Conservation (phyloP, 2,329 filamentous ascomycete genomes). For the Curvularia lunata region DNA sequence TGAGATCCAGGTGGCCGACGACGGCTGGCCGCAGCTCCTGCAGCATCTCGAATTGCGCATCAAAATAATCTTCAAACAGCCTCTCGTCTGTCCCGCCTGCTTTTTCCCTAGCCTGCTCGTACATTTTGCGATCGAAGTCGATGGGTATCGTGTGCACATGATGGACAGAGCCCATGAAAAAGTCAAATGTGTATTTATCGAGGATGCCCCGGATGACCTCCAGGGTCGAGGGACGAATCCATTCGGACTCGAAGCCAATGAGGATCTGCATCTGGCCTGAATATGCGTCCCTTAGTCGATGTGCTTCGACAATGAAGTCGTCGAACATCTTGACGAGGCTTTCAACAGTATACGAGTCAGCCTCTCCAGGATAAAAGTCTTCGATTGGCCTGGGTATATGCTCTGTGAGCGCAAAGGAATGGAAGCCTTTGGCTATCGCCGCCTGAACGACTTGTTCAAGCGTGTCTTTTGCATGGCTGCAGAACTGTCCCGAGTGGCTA, state of each 20-base stretch:
- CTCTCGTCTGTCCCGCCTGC: constrained; percentile 64
- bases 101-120: constrained; percentile 64
- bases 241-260: constrained; percentile 92
- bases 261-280: constrained; percentile 74
- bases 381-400: constrained; percentile 84
- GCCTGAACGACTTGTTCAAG: constrained; percentile 83
- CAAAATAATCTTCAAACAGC: constrained; percentile 87
- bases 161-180: constrained; percentile 92
- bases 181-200: constrained; percentile 72
- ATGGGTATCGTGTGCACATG: constrained; percentile 88
- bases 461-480: constrained; percentile 79
- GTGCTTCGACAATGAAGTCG: constrained; percentile 77
- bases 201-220: constrained; percentile 65
- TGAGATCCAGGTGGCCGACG: constrained; percentile 93
- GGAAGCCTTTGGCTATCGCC: constrained; percentile 79
- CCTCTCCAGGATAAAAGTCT: constrained; percentile 94
- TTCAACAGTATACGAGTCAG: constrained; percentile 48
- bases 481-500: constrained; percentile 97
- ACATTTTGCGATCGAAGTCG: constrained; percentile 77
- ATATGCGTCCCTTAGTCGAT: constrained; percentile 74
- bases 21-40: constrained; percentile 72
- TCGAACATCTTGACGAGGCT: constrained; percentile 61
- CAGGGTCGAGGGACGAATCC: constrained; percentile 75
- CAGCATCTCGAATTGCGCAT: constrained; percentile 85
- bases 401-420: constrained; percentile 86